phyloP scores from a whole-genome alignment of 257 asterid species.

The Leonotis leonurus region DNA sequence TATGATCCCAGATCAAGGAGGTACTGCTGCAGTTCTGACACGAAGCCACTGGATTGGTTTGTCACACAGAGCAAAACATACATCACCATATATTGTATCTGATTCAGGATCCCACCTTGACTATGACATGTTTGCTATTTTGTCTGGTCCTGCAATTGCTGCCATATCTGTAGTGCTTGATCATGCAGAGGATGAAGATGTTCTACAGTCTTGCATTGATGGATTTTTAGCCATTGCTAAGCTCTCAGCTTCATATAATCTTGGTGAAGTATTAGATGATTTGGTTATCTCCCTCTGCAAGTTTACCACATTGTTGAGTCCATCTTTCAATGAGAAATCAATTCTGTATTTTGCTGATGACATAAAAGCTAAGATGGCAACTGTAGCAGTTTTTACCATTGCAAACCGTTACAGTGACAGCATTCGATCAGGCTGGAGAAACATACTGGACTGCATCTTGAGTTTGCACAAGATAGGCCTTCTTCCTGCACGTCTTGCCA shows the following conservation, averaged over 20 bases:
- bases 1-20: slow-evolving; percentile 69
- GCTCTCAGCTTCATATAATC: slow-evolving; percentile 58
- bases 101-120: slow-evolving; percentile 63
- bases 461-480: slow-evolving; percentile 79
- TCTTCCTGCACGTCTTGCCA: slow-evolving; percentile 83
- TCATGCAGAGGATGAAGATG: slow-evolving; percentile 70
- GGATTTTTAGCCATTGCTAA: slow-evolving; percentile 80
- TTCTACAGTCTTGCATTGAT: slow-evolving; percentile 62
- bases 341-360: slow-evolving; percentile 71
- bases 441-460: slow-evolving; percentile 80
- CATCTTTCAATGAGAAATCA: slow-evolving; percentile 51
- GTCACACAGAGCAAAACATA: slow-evolving; percentile 59
- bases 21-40: slow-evolving; percentile 35
- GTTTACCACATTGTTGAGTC: slow-evolving; percentile 65
- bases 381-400: slow-evolving; percentile 72
- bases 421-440: slow-evolving; percentile 83
- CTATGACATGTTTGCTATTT: slow-evolving; percentile 65
- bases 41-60: slow-evolving; percentile 91
- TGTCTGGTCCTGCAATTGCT: slow-evolving; percentile 82
- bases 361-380: slow-evolving; percentile 72
- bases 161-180: slow-evolving; percentile 88
- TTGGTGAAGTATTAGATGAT: slow-evolving; percentile 68
- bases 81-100: slow-evolving; percentile 54
- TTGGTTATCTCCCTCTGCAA: slow-evolving; percentile 85
- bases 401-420: slow-evolving; percentile 79